Evolutionary conservation across 495 filamentous ascomycete species (phyloP).

Genomic region (Penicillium maclennaniae): DNA sequence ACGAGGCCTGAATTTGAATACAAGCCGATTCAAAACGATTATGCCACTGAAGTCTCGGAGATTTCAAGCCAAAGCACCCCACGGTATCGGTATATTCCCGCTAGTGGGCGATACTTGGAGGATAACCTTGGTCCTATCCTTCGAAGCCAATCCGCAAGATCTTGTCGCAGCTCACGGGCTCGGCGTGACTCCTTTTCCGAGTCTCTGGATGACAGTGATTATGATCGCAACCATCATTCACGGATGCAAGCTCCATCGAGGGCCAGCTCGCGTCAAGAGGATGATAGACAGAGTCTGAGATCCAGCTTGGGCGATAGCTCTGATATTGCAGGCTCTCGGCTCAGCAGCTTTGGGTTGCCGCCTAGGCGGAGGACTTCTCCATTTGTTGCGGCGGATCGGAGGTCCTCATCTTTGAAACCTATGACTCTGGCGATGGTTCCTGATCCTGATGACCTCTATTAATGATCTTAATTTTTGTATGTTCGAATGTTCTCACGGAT

Average conservation of each 20-base stretch:
- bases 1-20: constrained; percentile 33
- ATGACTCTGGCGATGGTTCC: constrained; percentile 44
- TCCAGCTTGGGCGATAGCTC: constrained; percentile 8
- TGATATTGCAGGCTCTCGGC: constrained; percentile 1
- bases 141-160: constrained; percentile 21
- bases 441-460: constrained; percentile 40
- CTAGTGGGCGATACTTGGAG: constrained; percentile 22
- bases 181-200: constrained; percentile 14
- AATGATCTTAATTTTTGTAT: constrained; percentile 12
- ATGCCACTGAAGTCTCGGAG: constrained; percentile 30
- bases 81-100: constrained; percentile 38
- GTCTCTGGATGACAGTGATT: constrained; percentile 1
- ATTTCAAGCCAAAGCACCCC: constrained; percentile 9
- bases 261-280: constrained; percentile 7
- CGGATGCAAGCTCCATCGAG: not conserved
- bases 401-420: constrained; percentile 22
- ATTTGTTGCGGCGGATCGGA: constrained; percentile 23
- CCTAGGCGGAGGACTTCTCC: constrained; percentile 15
- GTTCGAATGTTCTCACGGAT: not conserved
- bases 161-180: constrained; percentile 5
- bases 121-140: constrained; percentile 5
- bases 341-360: constrained; percentile 8
- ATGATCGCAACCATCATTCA: not conserved
- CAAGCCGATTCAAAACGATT: constrained; percentile 33
- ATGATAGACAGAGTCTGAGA: constrained; percentile 12